Evolutionary conservation across 163 green algal species (phyloP).

Genomic region (Scenedesmus sp.): DNA sequence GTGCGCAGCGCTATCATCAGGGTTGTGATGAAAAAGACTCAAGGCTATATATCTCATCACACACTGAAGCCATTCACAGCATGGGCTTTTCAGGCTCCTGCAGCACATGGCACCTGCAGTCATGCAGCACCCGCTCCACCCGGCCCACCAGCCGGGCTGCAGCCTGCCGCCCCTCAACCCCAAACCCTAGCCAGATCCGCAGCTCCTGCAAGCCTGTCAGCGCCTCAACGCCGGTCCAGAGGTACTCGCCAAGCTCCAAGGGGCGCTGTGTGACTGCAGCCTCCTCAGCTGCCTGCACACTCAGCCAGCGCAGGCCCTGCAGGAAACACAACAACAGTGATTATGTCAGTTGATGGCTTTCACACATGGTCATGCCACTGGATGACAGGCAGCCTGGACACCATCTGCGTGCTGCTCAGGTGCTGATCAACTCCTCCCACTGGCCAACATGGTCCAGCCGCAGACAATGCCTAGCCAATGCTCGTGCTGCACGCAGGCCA

Average conservation of each 20-base stretch:
- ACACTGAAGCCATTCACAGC: neutral
- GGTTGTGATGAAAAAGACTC: neutral
- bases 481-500: too few species aligned
- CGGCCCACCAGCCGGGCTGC: neutral
- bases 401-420: too few species aligned
- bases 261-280: neutral
- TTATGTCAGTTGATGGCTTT: too few species aligned
- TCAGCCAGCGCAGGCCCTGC: constrained; percentile 26
- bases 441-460: too few species aligned
- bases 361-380: too few species aligned
- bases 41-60: neutral
- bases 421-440: too few species aligned
- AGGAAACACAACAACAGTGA: neutral
- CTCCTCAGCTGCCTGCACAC: constrained; percentile 23
- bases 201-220: constrained; percentile 27
- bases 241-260: constrained; percentile 12
- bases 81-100: constrained; percentile 13
- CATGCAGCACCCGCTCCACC: constrained; percentile 3
- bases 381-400: too few species aligned
- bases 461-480: too few species aligned
- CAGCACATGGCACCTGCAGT: constrained; percentile 6
- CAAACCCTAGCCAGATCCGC: constrained; percentile 31
- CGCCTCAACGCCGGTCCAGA: constrained; percentile 8
- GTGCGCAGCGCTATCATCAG: too few species aligned
- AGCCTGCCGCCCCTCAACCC: constrained; percentile 28